Conservation (phyloP, 106 monocot species). For the Phalaenopsis aphrodite region DNA sequence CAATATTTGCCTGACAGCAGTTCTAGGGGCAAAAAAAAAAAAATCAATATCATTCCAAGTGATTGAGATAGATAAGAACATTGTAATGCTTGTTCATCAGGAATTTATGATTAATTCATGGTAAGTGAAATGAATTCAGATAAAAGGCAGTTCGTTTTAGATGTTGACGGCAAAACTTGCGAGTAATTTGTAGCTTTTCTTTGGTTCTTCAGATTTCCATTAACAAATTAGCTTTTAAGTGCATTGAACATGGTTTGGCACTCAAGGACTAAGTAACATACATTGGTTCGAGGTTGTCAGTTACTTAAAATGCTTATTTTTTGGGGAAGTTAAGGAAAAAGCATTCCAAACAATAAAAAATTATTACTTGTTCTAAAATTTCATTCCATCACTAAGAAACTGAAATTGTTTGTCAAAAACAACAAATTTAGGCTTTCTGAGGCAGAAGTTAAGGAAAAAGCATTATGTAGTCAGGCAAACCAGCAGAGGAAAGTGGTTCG, state of each 20-base stretch:
- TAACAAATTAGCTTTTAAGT: neutral
- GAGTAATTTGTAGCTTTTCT: neutral
- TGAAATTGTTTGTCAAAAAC: neutral
- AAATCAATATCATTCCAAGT: no score
- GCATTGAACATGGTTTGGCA: neutral
- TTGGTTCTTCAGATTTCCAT: neutral
- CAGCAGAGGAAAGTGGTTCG: conserved; percentile 72
- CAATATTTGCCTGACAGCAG: no score
- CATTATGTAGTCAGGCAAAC: conserved; percentile 21
- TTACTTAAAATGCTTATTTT: neutral
- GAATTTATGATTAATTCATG: neutral
- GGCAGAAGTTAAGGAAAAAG: neutral
- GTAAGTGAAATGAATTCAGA: neutral
- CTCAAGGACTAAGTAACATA: neutral
- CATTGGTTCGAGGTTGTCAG: neutral
- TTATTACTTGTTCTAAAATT: neutral
- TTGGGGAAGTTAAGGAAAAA: no score
- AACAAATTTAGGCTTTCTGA: neutral
- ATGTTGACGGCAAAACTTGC: neutral
- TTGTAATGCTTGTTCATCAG: neutral
- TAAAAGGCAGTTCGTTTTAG: neutral
- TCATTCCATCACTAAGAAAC: neutral
- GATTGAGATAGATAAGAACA: neutral
- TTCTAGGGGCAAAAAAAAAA: no score
- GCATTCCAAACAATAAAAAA: neutral